Evolutionary conservation across 2,329 filamentous ascomycete species (phyloP).

Genomic region (Cladosporium phlei): DNA sequence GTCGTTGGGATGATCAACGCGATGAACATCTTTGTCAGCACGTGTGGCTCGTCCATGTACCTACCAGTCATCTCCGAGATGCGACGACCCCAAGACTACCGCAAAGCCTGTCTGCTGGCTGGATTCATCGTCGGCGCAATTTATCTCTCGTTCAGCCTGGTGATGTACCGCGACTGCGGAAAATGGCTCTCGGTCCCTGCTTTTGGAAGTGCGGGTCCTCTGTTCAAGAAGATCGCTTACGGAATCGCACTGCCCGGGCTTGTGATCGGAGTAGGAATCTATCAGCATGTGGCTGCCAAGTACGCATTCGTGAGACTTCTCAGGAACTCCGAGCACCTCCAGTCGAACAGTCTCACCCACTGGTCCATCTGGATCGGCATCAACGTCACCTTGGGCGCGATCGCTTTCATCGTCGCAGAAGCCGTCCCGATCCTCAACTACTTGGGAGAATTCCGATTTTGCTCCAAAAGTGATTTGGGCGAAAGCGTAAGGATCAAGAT

Average conservation of each 20-base stretch:
- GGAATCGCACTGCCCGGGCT: slow-evolving; percentile 54
- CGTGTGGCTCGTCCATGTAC: slow-evolving; percentile 53
- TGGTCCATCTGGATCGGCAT: slow-evolving; percentile 48
- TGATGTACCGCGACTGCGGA: slow-evolving; percentile 58
- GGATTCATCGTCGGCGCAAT: slow-evolving; percentile 52
- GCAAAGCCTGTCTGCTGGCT: slow-evolving; percentile 53
- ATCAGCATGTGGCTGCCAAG: slow-evolving; percentile 41
- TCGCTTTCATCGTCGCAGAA: slow-evolving; percentile 46
- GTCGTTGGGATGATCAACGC: slow-evolving; percentile 38
- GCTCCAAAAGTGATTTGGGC: slow-evolving; percentile 54
- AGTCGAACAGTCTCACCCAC: slow-evolving; percentile 45
- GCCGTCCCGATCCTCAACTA: slow-evolving; percentile 49
- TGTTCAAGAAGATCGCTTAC: slow-evolving; percentile 58
- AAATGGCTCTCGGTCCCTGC: slow-evolving; percentile 58
- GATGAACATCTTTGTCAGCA: slow-evolving; percentile 41
- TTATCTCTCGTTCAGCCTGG: slow-evolving; percentile 55
- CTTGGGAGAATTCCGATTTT: slow-evolving; percentile 43
- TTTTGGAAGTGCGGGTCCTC: slow-evolving; percentile 54
- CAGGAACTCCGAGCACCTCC: slow-evolving; percentile 45
- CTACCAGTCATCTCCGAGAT: slow-evolving; percentile 62
- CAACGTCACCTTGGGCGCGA: slow-evolving; percentile 36
- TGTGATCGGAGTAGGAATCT: slow-evolving; percentile 39
- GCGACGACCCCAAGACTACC: slow-evolving; percentile 53
- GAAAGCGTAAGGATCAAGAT: slow-evolving; percentile 47
- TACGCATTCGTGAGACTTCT: slow-evolving; percentile 53